These are phyloP conservation scores for Pestalotiopsis fici DNA, from an alignment of 2,329 filamentous ascomycete genomes.

Conservation along the genomic window DNA sequence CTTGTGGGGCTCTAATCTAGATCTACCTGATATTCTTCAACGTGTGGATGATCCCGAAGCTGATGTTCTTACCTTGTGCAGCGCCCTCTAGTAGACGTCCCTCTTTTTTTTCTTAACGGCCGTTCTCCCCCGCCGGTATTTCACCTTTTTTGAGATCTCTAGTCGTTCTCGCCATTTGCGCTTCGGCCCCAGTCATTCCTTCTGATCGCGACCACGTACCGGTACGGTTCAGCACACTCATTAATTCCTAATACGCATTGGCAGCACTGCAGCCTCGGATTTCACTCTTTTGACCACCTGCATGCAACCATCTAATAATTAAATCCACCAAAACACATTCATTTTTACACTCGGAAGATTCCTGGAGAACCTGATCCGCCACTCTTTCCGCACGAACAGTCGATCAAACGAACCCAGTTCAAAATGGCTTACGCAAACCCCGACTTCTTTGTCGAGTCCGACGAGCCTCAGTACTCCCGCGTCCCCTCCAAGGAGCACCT, in stretches of 20 bases:
- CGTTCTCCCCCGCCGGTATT: constrained; percentile 44
- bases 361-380: constrained; percentile 53
- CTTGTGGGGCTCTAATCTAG: background rate
- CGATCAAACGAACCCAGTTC: constrained; percentile 22
- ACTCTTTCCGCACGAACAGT: constrained; percentile 37
- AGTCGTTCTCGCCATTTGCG: constrained; percentile 14
- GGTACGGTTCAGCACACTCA: constrained; percentile 53
- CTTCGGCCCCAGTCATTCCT: constrained; percentile 58
- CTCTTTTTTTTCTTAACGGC: constrained; percentile 45
- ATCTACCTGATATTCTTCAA: constrained; percentile 5
- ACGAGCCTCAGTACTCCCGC: constrained; percentile 52
- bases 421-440: constrained; percentile 44
- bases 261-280: constrained; percentile 12
- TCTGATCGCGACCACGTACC: constrained; percentile 27
- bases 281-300: constrained; percentile 41
- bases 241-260: constrained; percentile 39
- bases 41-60: constrained; percentile 14
- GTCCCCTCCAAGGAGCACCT: constrained; percentile 74
- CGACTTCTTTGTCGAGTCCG: constrained; percentile 57
- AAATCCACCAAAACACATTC: constrained; percentile 11
- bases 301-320: constrained; percentile 34
- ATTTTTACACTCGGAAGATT: constrained; percentile 40
- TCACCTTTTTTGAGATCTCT: constrained; percentile 18
- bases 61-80: constrained; percentile 26
- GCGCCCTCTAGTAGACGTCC: constrained; percentile 44